A percentile compares a stretch with the other conserved stretches of the same genome.
Evolutionary conservation across 2,329 filamentous ascomycete genomes (phyloP).

Genomic region (Chalaropsis ovoidea): DNA sequence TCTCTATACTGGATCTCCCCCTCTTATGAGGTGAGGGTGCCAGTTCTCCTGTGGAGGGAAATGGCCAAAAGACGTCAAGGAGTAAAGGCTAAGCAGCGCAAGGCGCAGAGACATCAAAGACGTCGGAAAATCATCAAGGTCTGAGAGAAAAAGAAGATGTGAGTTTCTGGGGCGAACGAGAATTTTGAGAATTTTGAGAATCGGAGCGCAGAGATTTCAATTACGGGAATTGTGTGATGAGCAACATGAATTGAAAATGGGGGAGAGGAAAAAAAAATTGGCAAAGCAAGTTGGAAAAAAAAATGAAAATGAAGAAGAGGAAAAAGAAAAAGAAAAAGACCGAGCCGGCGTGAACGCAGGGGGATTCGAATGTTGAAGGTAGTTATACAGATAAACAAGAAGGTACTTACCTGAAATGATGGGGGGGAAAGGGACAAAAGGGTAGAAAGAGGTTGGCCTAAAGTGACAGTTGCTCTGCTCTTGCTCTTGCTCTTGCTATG

Average conservation of each 20-base stretch:
- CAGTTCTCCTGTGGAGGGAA: neutral
- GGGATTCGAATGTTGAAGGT: conserved; percentile 7
- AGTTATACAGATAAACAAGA: neutral
- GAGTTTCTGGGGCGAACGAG: neutral
- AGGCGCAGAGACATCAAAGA: neutral
- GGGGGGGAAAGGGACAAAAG: neutral
- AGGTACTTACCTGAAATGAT: neutral
- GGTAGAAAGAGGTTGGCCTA: neutral
- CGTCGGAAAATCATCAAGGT: neutral
- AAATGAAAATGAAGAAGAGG: neutral
- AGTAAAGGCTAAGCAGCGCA: neutral
- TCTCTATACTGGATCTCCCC: neutral
- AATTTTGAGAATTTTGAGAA: neutral
- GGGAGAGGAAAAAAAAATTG: neutral
- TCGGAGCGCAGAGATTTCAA: neutral
- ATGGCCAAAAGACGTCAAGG: neutral
- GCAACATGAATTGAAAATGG: neutral
- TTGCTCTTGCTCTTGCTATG: neutral
- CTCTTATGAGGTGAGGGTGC: neutral
- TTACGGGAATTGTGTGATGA: conserved; percentile 1
- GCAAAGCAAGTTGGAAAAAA: neutral
- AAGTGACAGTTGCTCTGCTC: neutral
- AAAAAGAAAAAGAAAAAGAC: neutral
- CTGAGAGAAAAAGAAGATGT: neutral
- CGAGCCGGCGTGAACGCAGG: neutral